phyloP scores from a whole-genome alignment of 202 grass and related monocot genomes.

The Dendrocalamus latiflorus region DNA sequence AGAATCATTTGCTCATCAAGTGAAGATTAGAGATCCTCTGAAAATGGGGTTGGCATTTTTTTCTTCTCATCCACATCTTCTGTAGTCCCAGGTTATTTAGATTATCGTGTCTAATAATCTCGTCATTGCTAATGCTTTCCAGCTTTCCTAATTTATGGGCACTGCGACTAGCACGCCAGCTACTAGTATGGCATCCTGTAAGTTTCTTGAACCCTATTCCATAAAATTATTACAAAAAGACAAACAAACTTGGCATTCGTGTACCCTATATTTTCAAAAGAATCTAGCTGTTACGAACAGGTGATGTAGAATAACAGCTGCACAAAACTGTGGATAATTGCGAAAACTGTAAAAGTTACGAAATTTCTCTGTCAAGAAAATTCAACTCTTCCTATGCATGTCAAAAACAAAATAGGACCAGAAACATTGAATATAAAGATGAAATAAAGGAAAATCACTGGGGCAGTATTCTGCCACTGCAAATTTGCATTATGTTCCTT shows the following conservation, averaged over 20 bases:
- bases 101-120: slow-evolving; percentile 21
- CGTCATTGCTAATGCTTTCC: slow-evolving; percentile 16
- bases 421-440: too few species aligned
- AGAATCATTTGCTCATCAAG: slow-evolving; percentile 91
- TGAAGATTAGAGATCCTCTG: slow-evolving; percentile 91
- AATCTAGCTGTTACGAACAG: not conserved
- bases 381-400: too few species aligned
- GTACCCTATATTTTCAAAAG: not conserved
- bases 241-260: not conserved
- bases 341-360: too few species aligned
- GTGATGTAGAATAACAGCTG: too few species aligned
- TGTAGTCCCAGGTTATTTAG: not conserved
- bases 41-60: slow-evolving; percentile 61
- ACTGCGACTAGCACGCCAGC: slow-evolving; percentile 76
- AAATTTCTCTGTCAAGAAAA: too few species aligned
- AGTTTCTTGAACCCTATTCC: slow-evolving; percentile 34
- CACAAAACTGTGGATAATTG: too few species aligned
- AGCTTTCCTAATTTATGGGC: too few species aligned
- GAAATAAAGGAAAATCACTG: too few species aligned
- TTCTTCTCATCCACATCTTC: not conserved
- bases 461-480: too few species aligned
- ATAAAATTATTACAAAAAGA: too few species aligned
- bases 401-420: too few species aligned
- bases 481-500: too few species aligned
- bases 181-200: slow-evolving; percentile 94